Evolutionary conservation across 164 flowering plant species (phyloP).

Genomic region (Akebia trifoliata): DNA sequence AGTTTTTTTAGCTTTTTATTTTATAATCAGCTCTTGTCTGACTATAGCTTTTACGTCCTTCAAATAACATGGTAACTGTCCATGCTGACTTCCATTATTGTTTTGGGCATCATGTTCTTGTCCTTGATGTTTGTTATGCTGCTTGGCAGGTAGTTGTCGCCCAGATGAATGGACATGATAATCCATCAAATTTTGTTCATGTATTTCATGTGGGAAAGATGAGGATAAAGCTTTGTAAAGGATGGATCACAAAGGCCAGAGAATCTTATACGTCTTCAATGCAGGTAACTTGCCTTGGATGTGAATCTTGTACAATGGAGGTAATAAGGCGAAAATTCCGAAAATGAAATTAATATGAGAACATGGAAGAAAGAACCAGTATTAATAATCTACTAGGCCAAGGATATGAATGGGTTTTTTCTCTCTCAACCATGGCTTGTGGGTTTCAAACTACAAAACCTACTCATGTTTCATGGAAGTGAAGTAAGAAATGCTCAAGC

Average conservation of each 20-base stretch:
- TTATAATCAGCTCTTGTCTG: neutral
- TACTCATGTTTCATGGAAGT: too few relatives aligned
- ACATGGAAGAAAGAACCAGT: neutral
- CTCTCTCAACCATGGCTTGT: too few relatives aligned
- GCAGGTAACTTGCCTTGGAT: conserved; percentile 39
- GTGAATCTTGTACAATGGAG: neutral
- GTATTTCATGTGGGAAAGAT: conserved; percentile 84
- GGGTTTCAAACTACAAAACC: too few relatives aligned
- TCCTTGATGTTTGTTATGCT: neutral
- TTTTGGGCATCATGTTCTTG: neutral
- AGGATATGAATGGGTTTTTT: too few relatives aligned
- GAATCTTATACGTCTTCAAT: conserved; percentile 74
- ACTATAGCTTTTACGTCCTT: conserved; percentile 5
- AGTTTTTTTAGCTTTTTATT: neutral
- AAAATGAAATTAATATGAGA: neutral
- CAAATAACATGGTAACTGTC: neutral
- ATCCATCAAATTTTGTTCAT: conserved; percentile 70
- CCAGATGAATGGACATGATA: conserved; percentile 73
- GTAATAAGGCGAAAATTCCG: neutral
- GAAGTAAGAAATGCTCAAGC: too few relatives aligned
- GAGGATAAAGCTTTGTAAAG: conserved; percentile 91
- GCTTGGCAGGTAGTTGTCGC: conserved; percentile 71
- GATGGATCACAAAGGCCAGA: conserved; percentile 69
- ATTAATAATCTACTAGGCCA: neutral
- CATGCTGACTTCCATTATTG: neutral